Conservation (phyloP, 1,284 basidiomycete genomes). For the Irpex sp. region DNA sequence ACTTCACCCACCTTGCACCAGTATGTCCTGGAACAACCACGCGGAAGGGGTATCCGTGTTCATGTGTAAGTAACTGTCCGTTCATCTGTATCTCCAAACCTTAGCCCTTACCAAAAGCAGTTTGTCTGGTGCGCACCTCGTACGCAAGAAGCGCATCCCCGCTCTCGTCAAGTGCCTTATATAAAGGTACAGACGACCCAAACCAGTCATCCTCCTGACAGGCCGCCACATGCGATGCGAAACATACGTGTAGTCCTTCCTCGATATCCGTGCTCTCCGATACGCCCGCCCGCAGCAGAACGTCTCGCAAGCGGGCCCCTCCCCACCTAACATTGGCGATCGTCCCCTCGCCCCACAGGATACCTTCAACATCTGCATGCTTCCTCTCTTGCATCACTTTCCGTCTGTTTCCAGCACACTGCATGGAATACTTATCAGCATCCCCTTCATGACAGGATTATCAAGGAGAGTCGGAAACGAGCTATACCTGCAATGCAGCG, state of each 20-base stretch:
- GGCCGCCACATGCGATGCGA: too few species aligned
- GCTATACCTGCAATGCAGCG: too few species aligned
- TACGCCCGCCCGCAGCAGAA: neutral
- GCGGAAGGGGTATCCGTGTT: constrained; percentile 68
- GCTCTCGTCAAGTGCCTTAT: neutral
- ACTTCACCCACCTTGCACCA: constrained; percentile 78
- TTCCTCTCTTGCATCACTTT: neutral
- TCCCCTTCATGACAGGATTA: neutral
- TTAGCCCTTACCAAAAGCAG: neutral
- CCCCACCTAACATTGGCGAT: neutral
- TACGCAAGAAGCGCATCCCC: neutral
- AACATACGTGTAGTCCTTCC: neutral
- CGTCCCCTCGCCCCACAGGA: neutral
- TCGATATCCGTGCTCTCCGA: neutral
- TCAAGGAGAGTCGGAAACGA: too few species aligned
- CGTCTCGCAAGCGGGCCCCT: neutral
- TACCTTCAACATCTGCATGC: neutral
- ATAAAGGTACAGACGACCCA: too few species aligned
- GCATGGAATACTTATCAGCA: neutral
- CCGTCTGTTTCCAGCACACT: neutral
- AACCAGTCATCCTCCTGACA: too few species aligned
- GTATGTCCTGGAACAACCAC: constrained; percentile 67
- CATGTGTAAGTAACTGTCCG: constrained; percentile 49
- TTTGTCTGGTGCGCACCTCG: neutral
- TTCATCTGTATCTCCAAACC: constrained; percentile 51